A percentile compares a stretch with the other conserved stretches of the same genome.
Conservation (phyloP, 1,284 basidiomycete genomes). For the Amylostereum areolatum region DNA sequence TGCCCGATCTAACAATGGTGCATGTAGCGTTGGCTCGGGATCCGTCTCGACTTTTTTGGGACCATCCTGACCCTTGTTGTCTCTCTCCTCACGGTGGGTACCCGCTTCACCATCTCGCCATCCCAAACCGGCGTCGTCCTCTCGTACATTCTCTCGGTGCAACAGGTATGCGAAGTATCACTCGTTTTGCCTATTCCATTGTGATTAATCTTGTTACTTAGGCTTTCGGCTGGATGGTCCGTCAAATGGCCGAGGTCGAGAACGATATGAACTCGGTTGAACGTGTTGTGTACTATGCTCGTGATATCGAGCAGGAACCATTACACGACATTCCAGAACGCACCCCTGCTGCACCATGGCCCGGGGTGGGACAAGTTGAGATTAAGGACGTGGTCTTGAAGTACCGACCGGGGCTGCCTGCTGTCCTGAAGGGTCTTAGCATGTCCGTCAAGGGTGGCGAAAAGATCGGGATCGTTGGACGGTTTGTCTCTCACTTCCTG, state of each 20-base stretch:
- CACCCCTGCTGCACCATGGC: slow-evolving; percentile 65
- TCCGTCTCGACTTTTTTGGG: slow-evolving; percentile 84
- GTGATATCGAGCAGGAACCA: slow-evolving; percentile 74
- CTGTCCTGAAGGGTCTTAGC: slow-evolving; percentile 62
- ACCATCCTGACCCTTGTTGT: slow-evolving; percentile 74
- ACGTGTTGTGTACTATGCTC: slow-evolving; percentile 76
- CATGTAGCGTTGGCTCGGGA: slow-evolving; percentile 78
- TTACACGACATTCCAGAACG: slow-evolving; percentile 57
- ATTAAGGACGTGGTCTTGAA: slow-evolving; percentile 59
- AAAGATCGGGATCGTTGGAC: slow-evolving; percentile 84
- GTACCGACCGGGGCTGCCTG: slow-evolving; percentile 68
- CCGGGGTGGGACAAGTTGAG: slow-evolving; percentile 53
- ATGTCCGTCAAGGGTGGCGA: slow-evolving; percentile 71
- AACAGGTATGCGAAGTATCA: slow-evolving; percentile 33
- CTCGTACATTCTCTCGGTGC: slow-evolving; percentile 73
- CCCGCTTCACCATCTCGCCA: slow-evolving; percentile 70
- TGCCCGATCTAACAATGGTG: background rate
- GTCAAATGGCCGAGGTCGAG: slow-evolving; percentile 81
- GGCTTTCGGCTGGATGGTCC: slow-evolving; percentile 78
- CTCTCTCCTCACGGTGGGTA: slow-evolving; percentile 72
- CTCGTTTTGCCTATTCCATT: background rate
- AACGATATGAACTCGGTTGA: slow-evolving; percentile 93
- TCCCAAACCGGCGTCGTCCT: slow-evolving; percentile 72
- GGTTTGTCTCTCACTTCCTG: slow-evolving; percentile 24
- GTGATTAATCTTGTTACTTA: slow-evolving; percentile 18